Base-by-base conservation (phyloP, 768 basidiomycete genomes). In the Auricularia auricula-judae region DNA sequence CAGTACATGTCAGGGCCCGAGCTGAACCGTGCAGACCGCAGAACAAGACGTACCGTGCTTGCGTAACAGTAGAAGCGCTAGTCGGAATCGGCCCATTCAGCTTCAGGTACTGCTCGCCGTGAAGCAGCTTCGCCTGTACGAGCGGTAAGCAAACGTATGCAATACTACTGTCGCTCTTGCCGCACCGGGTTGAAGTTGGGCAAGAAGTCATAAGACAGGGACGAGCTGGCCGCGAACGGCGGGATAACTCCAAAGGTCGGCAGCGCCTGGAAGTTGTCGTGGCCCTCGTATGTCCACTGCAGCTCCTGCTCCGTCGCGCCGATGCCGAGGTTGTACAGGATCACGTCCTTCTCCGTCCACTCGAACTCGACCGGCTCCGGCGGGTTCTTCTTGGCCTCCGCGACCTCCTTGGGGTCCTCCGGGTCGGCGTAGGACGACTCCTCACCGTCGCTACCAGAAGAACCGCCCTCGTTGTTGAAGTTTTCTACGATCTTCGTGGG, bases 161-260 rank as follows among this genome's bases (percentile, higher is more conserved):
- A 29, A 29, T 29, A 29, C 29, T 29, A 29, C 29, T 29, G 29
- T 29, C 29, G 29, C 29, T 29, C 29, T 29, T 29, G 29, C 75
- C 85, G 61, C 69, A 91, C 92, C 4, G 93, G 93, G 72, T 95
- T 95, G 80, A 87, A 98, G 75, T 98, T 90, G 14, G 97, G 96
- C 35, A 99, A 79, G 86, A 88, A 96, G 75, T 92, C 93, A 60
- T 93, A 75, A 0, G 88, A 74, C 3, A 92, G 62, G 35, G 82
- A 80, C 5, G 82, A 79, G 68, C 85, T 89, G 1, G 91, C 85
- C 23, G 78, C 72, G 74, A 98, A 92, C 72, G 93, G 93, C 16
- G 97, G 96, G 65, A 98, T 82, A 47, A 98, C 94, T 36, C 93
- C 97, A 71, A 97, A 98, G 0, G 95, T 98, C 0, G 94, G 97